Conservation (phyloP, 257 asterid genomes). For the Jasminum sambac region DNA sequence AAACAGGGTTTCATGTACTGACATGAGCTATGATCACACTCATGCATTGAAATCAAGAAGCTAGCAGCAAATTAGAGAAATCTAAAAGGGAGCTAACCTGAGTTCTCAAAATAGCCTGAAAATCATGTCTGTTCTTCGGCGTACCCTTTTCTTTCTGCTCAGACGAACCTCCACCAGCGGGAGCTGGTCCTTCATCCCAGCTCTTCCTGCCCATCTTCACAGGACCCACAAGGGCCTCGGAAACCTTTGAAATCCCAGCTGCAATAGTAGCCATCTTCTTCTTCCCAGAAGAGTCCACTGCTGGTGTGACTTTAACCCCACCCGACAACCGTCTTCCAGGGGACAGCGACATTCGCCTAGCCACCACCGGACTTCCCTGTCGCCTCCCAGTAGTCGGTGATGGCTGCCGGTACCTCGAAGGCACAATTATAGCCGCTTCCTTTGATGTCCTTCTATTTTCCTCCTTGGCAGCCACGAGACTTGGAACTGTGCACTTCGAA, state of each 20-base stretch:
- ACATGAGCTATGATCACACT: background rate
- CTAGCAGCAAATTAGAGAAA: background rate
- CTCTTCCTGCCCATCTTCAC: slow-evolving; percentile 68
- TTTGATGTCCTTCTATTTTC: slow-evolving; percentile 68
- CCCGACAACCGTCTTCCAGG: slow-evolving; percentile 80
- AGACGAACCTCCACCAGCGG: slow-evolving; percentile 48
- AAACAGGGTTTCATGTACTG: background rate
- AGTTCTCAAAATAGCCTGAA: slow-evolving; percentile 89
- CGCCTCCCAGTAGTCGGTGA: slow-evolving; percentile 69
- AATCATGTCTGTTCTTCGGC: slow-evolving; percentile 54
- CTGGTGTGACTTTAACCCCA: slow-evolving; percentile 68
- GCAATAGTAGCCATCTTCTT: slow-evolving; percentile 68
- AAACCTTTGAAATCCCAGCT: slow-evolving; percentile 73
- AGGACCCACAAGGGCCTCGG: slow-evolving; percentile 67
- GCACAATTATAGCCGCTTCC: slow-evolving; percentile 87
- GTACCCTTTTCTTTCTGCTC: slow-evolving; percentile 52
- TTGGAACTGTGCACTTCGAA: slow-evolving; percentile 83
- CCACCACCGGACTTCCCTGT: slow-evolving; percentile 72
- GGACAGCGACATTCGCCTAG: slow-evolving; percentile 83
- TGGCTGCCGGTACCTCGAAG: slow-evolving; percentile 91
- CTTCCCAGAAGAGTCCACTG: slow-evolving; percentile 70
- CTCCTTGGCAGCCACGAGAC: slow-evolving; percentile 78
- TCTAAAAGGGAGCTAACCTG: slow-evolving; percentile 48
- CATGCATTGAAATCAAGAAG: background rate
- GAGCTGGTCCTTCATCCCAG: slow-evolving; percentile 74